These are phyloP conservation scores for Brassica nigra DNA, from an alignment of 345 rosid genomes.

Conservation along the genomic window DNA sequence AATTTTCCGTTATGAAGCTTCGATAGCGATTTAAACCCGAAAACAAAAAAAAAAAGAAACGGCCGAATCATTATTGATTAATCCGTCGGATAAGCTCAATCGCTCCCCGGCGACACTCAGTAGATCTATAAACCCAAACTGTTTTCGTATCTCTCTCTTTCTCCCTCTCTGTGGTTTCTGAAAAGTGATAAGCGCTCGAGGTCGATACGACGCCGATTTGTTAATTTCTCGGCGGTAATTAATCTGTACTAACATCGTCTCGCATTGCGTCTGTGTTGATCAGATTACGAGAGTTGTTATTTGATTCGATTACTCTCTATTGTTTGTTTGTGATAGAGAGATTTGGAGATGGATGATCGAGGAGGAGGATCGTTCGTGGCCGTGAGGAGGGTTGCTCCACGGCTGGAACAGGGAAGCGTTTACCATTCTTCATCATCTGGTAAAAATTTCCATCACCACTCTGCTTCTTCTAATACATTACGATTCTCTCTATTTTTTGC, in stretches of 20 bases:
- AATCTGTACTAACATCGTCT: neutral
- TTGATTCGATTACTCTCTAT: conserved; percentile 33
- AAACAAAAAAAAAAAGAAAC: conserved; percentile 13
- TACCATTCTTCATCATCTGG: conserved; percentile 92
- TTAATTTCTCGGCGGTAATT: conserved; percentile 18
- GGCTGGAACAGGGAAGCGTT: conserved; percentile 73
- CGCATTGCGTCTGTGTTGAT: conserved; percentile 28
- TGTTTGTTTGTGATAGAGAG: conserved; percentile 7
- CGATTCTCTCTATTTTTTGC: neutral
- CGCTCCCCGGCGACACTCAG: conserved; percentile 21
- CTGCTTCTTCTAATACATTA: neutral
- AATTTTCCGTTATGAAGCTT: conserved; percentile 20
- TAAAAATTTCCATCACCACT: conserved; percentile 26
- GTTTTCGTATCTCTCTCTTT: neutral
- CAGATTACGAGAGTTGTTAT: conserved; percentile 2
- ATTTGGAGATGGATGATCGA: conserved; percentile 63
- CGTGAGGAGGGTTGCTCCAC: conserved; percentile 91
- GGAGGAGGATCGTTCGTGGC: conserved; percentile 98
- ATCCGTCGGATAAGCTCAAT: conserved; percentile 16
- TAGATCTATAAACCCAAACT: conserved; percentile 10
- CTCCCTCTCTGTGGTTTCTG: neutral
- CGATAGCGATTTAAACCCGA: conserved; percentile 27
- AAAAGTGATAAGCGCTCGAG: neutral
- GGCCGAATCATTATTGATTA: conserved; percentile 13
- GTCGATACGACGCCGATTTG: conserved; percentile 13